Evolutionary conservation across 768 basidiomycete genomes (phyloP).

Genomic region (Basidioascus undulatus): DNA sequence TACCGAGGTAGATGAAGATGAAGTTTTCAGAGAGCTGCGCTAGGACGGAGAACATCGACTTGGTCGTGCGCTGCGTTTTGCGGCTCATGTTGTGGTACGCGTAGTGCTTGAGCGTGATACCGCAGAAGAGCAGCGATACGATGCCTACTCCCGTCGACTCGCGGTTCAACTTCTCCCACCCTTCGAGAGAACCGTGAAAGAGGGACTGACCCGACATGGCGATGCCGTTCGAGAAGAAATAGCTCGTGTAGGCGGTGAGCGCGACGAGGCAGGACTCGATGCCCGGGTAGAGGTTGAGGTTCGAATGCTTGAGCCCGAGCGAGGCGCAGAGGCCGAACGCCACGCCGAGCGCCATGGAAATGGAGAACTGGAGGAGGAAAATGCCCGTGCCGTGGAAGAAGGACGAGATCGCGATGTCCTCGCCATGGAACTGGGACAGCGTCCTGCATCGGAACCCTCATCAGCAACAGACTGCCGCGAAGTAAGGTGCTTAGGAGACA

Average conservation of each 20-base stretch:
- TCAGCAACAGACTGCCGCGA: background rate
- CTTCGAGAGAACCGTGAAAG: background rate
- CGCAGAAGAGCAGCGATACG: constrained; percentile 91
- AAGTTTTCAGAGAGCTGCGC: constrained; percentile 94
- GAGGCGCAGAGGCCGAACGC: constrained; percentile 75
- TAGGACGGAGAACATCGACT: constrained; percentile 84
- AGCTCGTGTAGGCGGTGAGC: constrained; percentile 82
- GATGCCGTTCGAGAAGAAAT: constrained; percentile 94
- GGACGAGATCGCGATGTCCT: constrained; percentile 53
- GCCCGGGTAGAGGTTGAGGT: constrained; percentile 47
- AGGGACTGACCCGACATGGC: constrained; percentile 34
- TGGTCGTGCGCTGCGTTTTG: constrained; percentile 74
- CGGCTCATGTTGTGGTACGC: constrained; percentile 99
- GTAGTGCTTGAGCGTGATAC: constrained; percentile 96
- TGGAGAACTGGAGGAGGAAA: constrained; percentile 82
- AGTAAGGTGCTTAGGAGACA: background rate
- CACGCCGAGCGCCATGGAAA: constrained; percentile 84
- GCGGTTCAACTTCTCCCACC: too few species aligned
- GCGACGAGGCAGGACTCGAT: constrained; percentile 95
- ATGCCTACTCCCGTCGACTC: constrained; percentile 46
- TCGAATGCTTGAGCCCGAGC: constrained; percentile 80
- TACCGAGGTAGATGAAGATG: constrained; percentile 95
- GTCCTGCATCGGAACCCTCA: constrained; percentile 32
- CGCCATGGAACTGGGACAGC: constrained; percentile 72
- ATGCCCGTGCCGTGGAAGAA: constrained; percentile 94